phyloP scores from a whole-genome alignment of 768 basidiomycete genomes.

The Kwoniella bestiolae region DNA sequence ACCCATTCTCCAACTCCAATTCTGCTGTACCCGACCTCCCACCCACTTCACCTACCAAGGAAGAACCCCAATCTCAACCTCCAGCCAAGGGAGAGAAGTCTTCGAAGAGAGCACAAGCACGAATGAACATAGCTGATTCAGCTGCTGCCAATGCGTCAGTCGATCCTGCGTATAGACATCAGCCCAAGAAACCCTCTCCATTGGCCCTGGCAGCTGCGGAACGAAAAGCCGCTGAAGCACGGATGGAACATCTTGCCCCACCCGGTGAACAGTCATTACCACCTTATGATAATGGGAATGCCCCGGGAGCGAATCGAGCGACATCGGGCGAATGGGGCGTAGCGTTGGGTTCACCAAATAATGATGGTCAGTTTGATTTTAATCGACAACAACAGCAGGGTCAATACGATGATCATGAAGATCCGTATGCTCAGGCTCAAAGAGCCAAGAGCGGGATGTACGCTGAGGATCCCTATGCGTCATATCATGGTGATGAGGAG shows the following conservation, averaged over 20 bases:
- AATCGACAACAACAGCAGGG: slow-evolving; percentile 16
- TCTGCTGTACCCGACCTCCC: neutral
- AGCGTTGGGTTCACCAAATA: slow-evolving; percentile 37
- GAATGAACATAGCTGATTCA: slow-evolving; percentile 43
- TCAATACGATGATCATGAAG: slow-evolving; percentile 18
- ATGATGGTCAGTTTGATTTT: slow-evolving; percentile 21
- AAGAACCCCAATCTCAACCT: slow-evolving; percentile 4
- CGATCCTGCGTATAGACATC: slow-evolving; percentile 37
- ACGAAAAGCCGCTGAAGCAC: slow-evolving; percentile 18
- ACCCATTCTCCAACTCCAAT: slow-evolving; percentile 15
- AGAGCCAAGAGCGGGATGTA: slow-evolving; percentile 34
- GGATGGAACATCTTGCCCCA: slow-evolving; percentile 19
- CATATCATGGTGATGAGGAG: slow-evolving; percentile 36
- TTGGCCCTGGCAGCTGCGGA: slow-evolving; percentile 31
- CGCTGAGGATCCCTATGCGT: slow-evolving; percentile 41
- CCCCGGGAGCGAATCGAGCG: neutral
- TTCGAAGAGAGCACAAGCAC: slow-evolving; percentile 25
- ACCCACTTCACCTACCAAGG: slow-evolving; percentile 1
- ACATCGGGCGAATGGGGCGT: slow-evolving; percentile 50
- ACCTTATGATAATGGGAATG: neutral
- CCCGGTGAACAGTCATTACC: slow-evolving; percentile 14
- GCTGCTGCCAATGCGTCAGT: slow-evolving; percentile 39
- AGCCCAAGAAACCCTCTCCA: slow-evolving; percentile 48
- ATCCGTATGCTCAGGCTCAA: slow-evolving; percentile 32
- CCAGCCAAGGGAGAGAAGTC: slow-evolving; percentile 15